phyloP scores from a whole-genome alignment of 2,329 filamentous ascomycete genomes.

The Pseudogymnoascus sp. region DNA sequence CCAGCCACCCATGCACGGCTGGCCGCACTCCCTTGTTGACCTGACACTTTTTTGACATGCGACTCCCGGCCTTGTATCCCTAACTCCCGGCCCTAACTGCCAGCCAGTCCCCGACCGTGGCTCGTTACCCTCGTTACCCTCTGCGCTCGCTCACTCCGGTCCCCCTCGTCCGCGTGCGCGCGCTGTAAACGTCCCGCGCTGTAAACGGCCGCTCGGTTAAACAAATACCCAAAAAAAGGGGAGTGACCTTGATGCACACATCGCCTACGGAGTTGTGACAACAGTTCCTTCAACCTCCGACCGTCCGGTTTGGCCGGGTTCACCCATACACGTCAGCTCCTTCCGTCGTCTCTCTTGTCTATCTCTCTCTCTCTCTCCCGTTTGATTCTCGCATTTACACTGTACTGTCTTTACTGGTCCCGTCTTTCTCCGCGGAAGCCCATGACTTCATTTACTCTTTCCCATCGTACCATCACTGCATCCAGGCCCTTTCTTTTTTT shows the following conservation, averaged over 20 bases:
- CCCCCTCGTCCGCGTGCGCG: background rate
- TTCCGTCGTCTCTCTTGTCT: background rate
- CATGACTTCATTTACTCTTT: background rate
- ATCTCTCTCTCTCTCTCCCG: background rate
- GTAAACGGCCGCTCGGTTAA: background rate
- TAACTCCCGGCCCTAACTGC: slow-evolving; percentile 7
- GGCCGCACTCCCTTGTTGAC: background rate
- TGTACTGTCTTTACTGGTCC: background rate
- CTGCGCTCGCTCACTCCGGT: slow-evolving; percentile 9
- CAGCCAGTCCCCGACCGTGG: background rate
- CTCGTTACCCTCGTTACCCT: background rate
- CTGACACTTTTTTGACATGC: slow-evolving; percentile 1
- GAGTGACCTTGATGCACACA: background rate
- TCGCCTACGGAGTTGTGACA: background rate
- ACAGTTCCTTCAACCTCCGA: background rate
- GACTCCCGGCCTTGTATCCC: background rate
- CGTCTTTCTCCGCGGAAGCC: background rate
- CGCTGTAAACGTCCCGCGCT: background rate
- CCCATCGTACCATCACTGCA: background rate
- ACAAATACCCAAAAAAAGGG: too few species aligned
- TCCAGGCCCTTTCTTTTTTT: background rate
- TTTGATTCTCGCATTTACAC: background rate
- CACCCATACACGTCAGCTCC: slow-evolving; percentile 10
- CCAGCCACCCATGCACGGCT: background rate
- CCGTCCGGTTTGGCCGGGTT: slow-evolving; percentile 11